phyloP scores from a whole-genome alignment of 108 stramenopile genomes.

The Asterionellopsis glacialis region DNA sequence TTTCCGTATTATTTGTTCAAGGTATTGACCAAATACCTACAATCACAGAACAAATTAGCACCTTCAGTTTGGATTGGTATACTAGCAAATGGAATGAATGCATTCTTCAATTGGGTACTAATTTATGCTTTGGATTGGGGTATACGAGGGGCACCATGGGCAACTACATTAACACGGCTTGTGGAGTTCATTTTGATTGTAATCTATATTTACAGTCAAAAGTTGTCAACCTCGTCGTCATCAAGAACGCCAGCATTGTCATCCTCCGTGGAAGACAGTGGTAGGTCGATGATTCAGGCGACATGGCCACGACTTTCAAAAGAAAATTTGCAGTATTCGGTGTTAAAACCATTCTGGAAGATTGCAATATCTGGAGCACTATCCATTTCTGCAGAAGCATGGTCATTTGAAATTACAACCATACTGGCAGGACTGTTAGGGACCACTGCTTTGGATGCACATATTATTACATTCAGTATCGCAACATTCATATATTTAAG shows the following conservation, averaged over 20 bases:
- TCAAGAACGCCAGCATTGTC: too few species aligned
- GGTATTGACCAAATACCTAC: slow-evolving; percentile 35
- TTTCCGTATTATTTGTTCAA: slow-evolving; percentile 41
- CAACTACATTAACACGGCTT: slow-evolving; percentile 32
- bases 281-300: too few species aligned
- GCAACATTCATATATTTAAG: slow-evolving; percentile 28
- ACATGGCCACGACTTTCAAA: too few species aligned
- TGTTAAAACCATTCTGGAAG: too few species aligned
- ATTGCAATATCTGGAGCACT: slow-evolving; percentile 22
- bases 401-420: slow-evolving; percentile 39
- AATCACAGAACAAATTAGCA: slow-evolving; percentile 25
- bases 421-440: slow-evolving; percentile 39
- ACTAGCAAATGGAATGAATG: slow-evolving; percentile 35
- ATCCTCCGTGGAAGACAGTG: too few species aligned
- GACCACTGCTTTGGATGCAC: slow-evolving; percentile 28
- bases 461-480: slow-evolving; percentile 29
- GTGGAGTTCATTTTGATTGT: slow-evolving; percentile 19
- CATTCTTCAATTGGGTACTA: slow-evolving; percentile 34
- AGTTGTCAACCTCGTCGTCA: too few species aligned
- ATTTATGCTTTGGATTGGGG: slow-evolving; percentile 25
- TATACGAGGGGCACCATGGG: slow-evolving; percentile 36
- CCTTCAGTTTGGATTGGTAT: slow-evolving; percentile 35
- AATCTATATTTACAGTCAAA: too few species aligned
- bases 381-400: slow-evolving; percentile 28
- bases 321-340: too few species aligned